Base-by-base conservation (phyloP, 1,139 yeast species). In the Geotrichum reessii region DNA sequence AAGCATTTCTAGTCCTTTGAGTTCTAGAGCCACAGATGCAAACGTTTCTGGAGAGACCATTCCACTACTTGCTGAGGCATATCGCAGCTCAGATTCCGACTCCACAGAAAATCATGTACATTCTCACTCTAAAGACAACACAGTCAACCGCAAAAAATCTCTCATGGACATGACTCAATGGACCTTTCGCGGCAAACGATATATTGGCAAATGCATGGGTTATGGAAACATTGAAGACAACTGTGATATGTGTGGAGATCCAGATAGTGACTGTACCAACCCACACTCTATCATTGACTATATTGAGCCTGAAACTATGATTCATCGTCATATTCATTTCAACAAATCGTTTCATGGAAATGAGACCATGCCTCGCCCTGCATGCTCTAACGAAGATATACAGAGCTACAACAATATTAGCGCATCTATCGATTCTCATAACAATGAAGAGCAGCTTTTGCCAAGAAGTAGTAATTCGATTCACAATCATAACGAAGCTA, bases 141-240 rank as follows among this genome's bases (percentile, higher is more conserved):
- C 40, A 49, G 42, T 48, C 8, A 27, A 47, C 6, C 47, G 50
- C 14, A 47, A 50, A n/a, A 50, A 50, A 46, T 64, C 69, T 21
- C 51, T 69, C 3, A 53, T 70, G n/a, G 72, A 70, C 52, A 51
- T 68, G 9, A 67, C 73, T 1, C 63, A 63, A 5, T 53, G 61
- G 50, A 62, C 65, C 14, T 52, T 70, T 11, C 55, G 67, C 9
- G 71, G 74, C 27, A 68, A 71, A 27, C 71, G 68, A n/a, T 61
- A 64, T 25, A 63, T 72, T 47, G 82, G 84, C 1, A 82, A 78
- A 63, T 81, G 85, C 65, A 79, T 79, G 70, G 85, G 85, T 1
- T 81, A 78, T 64, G 69, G 81, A 1, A 77, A 81, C 31, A 80
- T 82, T 0, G 82, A 79, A 12, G 62, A 60, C 2, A 63, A 67